Conservation (phyloP, 2,329 filamentous ascomycete species). For the Alternaria sp. region DNA sequence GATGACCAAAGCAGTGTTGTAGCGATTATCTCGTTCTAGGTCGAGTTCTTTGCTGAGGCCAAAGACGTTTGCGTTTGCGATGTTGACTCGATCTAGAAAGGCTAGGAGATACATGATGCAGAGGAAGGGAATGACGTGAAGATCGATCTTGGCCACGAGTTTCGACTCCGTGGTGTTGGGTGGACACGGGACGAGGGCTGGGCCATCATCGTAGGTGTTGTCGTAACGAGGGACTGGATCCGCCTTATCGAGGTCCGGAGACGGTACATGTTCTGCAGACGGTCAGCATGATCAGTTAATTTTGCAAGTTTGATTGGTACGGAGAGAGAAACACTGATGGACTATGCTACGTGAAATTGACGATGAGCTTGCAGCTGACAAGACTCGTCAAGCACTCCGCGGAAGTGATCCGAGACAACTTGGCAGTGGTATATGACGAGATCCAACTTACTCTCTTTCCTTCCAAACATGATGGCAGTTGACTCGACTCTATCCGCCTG, state of each 20-base stretch:
- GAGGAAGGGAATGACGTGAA: conserved; percentile 60
- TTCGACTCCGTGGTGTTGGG: conserved; percentile 60
- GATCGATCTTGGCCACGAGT: conserved; percentile 57
- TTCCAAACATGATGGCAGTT: conserved; percentile 40
- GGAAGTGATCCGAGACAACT: conserved; percentile 13
- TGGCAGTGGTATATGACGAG: conserved; percentile 16
- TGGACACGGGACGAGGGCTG: conserved; percentile 55
- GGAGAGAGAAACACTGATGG: background rate
- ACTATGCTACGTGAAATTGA: background rate
- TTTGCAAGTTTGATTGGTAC: background rate
- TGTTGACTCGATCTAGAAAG: conserved; percentile 62
- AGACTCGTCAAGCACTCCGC: conserved; percentile 9
- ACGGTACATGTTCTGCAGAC: conserved; percentile 29
- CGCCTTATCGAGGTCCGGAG: conserved; percentile 27
- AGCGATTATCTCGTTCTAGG: conserved; percentile 55
- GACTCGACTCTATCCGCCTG: conserved; percentile 8
- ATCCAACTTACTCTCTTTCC: conserved; percentile 44
- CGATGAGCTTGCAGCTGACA: conserved; percentile 14
- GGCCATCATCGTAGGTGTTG: conserved; percentile 52
- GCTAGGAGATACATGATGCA: conserved; percentile 62
- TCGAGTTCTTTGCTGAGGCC: conserved; percentile 58
- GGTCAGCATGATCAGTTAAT: conserved; percentile 21
- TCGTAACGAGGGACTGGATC: conserved; percentile 35
- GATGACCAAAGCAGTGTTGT: conserved; percentile 62
- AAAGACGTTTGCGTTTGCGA: conserved; percentile 63